A percentile compares a stretch with the other conserved stretches of the same genome.
Conservation (phyloP, 2,329 filamentous ascomycete genomes). For the Coniochaeta ligniaria region DNA sequence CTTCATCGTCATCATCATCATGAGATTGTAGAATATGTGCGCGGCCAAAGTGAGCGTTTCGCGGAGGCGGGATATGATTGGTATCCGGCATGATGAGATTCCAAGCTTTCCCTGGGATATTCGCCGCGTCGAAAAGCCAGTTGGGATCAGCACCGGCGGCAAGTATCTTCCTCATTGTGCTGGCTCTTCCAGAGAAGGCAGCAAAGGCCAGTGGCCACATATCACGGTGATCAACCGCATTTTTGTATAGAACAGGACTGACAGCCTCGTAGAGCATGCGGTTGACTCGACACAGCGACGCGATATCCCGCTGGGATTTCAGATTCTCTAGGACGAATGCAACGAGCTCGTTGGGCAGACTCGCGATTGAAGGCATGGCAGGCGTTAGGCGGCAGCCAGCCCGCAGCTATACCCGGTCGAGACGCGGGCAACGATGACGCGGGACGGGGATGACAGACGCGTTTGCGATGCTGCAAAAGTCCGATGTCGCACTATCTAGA, state of each 20-base stretch:
- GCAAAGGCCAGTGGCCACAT: conserved; percentile 17
- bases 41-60: not conserved
- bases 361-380: conserved; percentile 8
- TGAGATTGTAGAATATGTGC: not conserved
- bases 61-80: not conserved
- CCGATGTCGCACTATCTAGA: not conserved
- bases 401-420: not conserved
- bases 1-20: not conserved
- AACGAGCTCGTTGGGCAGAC: conserved; percentile 18
- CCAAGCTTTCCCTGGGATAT: not conserved
- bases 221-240: conserved; percentile 8
- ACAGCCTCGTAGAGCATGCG: conserved; percentile 13
- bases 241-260: conserved; percentile 17
- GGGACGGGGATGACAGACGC: not conserved
- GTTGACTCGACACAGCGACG: conserved; percentile 14
- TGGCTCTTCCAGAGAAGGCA: conserved; percentile 13
- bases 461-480: not conserved
- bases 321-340: conserved; percentile 16
- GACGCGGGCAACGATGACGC: not conserved
- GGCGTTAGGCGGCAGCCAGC: not conserved
- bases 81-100: not conserved
- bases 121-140: conserved; percentile 8
- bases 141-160: conserved; percentile 16
- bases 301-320: conserved; percentile 12
- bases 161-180: conserved; percentile 15